phyloP scores from a whole-genome alignment of 108 stramenopile species.

The Cylindrotheca closterium region DNA sequence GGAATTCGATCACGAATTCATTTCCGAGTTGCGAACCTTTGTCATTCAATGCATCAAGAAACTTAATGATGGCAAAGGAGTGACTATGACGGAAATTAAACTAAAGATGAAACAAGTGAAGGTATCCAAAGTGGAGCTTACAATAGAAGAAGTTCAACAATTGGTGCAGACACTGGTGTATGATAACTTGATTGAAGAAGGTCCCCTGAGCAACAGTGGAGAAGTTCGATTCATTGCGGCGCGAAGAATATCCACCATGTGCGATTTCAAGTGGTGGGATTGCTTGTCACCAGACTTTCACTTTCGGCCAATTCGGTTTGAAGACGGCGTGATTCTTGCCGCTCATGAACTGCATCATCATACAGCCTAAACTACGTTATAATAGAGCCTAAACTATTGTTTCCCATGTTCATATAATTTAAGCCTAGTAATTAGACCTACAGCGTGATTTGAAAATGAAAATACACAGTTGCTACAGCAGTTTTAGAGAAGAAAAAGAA shows the following conservation, averaged over 20 bases:
- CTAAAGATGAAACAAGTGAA: slow-evolving; percentile 77
- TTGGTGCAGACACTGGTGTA: slow-evolving; percentile 86
- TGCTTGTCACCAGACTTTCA: slow-evolving; percentile 78
- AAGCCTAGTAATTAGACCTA: too few relatives aligned
- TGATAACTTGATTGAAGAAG: slow-evolving; percentile 77
- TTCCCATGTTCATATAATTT: not conserved
- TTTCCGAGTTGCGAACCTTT: slow-evolving; percentile 86
- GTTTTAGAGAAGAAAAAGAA: too few relatives aligned
- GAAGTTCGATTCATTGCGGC: slow-evolving; percentile 61
- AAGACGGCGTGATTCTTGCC: slow-evolving; percentile 73
- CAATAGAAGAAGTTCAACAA: slow-evolving; percentile 85
- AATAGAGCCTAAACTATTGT: not conserved
- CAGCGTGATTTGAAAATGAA: too few relatives aligned
- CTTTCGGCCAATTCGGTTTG: slow-evolving; percentile 74
- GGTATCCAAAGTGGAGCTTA: slow-evolving; percentile 83
- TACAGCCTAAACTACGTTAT: slow-evolving; percentile 47
- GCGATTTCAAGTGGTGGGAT: slow-evolving; percentile 85
- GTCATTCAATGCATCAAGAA: slow-evolving; percentile 67
- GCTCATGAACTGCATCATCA: slow-evolving; percentile 89
- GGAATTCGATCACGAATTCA: slow-evolving; percentile 98
- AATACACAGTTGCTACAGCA: too few relatives aligned
- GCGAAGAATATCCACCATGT: slow-evolving; percentile 61
- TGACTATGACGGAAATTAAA: slow-evolving; percentile 62
- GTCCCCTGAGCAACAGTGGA: slow-evolving; percentile 34
- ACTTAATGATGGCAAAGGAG: slow-evolving; percentile 66